phyloP scores from a whole-genome alignment of 331 rosid species.

The Malus hybrid region DNA sequence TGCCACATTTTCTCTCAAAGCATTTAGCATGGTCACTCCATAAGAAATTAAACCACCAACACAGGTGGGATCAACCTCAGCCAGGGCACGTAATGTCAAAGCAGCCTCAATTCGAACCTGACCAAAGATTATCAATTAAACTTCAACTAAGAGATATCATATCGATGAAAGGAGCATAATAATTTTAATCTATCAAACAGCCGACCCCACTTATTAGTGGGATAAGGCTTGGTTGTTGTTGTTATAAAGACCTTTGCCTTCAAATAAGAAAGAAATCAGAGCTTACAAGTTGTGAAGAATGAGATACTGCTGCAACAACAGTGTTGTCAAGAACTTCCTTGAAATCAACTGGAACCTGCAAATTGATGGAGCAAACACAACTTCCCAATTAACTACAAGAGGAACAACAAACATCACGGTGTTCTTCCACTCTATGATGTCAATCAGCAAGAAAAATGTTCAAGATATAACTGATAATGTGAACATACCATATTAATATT shows the following conservation, averaged over 20 bases:
- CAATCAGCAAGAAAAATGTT: not conserved
- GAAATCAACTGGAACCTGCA: slow-evolving; percentile 88
- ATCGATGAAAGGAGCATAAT: not conserved
- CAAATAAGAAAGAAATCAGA: slow-evolving; percentile 12
- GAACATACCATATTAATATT: not conserved
- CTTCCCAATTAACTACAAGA: not conserved
- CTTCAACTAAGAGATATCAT: not conserved
- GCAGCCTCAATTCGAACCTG: slow-evolving; percentile 98
- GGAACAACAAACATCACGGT: not conserved
- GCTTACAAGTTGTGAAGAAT: slow-evolving; percentile 86
- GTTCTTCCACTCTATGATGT: not conserved
- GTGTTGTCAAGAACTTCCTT: slow-evolving; percentile 91
- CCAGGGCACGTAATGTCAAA: slow-evolving; percentile 72
- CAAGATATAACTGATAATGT: not conserved
- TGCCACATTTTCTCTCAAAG: slow-evolving; percentile 82
- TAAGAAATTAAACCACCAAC: slow-evolving; percentile 93
- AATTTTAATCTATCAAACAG: not conserved
- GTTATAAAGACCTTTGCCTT: not conserved
- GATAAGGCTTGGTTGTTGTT: too few species aligned
- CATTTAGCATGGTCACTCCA: slow-evolving; percentile 81
- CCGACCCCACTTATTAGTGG: too few species aligned
- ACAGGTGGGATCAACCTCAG: slow-evolving; percentile 97
- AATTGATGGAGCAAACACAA: slow-evolving; percentile 20
- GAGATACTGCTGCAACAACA: slow-evolving; percentile 79
- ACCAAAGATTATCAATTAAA: slow-evolving; percentile 7